Evolutionary conservation across 2,329 filamentous ascomycete genomes (phyloP), one percentile per base, ranked within the genome.

Genomic region (Helminthosporium solani): DNA sequence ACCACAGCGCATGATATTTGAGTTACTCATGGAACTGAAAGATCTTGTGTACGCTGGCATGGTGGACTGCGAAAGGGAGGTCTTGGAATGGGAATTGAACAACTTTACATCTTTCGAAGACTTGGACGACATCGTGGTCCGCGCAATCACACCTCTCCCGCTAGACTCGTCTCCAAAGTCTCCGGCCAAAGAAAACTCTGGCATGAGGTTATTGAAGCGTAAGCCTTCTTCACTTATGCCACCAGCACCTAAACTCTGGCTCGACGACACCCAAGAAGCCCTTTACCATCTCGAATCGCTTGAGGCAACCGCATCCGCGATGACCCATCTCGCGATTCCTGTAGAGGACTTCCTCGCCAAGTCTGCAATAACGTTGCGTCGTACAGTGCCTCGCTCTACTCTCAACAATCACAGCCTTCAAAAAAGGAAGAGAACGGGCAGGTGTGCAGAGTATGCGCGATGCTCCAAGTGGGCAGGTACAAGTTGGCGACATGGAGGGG

Each of bases 1-100:
- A 16, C 65, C 65, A 3, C 62, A 66, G 18, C 54, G 64, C 14
- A 67, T 68, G 61, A 66, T 66, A 21, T 66, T 67, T 33, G 65
- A 68, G 35, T 39, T 68, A 3, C 47, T 67, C 9, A 61, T 68
- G 58, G 65, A 68, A 31, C 40, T 66, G 9, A 68, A 68, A 37
- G 65, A 68, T 16, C 41, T 67, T 3, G 48, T 66, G 1, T 65
- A 60, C 28, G 36, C 54, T 36, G 63, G 57, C 7, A 64, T 64
- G 57, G 42, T 50, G 15, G 56, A 54, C 9, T 66, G 61, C 30
- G 54, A 53, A 9, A 51, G 54, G 7, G 58, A 64, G 16, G 60
- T 67, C 1, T 23, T 66, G 8, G 64, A 66, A 20, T 66, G 63
- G 60, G 63, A 67, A 21, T 33, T 63, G 1, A 56, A 62, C 28